Percentiles rank a stretch among this genome's conserved stretches.
phyloP scores from a whole-genome alignment of 129 eudicot genomes.

The Sambucus nigra region DNA sequence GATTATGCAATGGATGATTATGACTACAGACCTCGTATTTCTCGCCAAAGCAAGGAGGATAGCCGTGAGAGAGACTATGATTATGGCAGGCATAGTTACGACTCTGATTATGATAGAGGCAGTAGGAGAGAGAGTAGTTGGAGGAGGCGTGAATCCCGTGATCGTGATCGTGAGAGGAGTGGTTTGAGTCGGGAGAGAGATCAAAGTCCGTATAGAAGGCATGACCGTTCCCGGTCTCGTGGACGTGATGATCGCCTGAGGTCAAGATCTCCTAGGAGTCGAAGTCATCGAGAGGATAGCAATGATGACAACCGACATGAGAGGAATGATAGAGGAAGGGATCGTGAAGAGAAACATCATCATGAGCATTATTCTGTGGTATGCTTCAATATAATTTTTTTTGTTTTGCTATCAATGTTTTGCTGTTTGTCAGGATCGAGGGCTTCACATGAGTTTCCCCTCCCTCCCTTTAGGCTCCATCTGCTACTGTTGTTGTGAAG shows the following conservation, averaged over 20 bases:
- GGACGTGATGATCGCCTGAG: conserved; percentile 63
- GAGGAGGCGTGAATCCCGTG: conserved; percentile 78
- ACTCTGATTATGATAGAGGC: conserved; percentile 87
- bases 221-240: conserved; percentile 68
- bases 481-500: conserved; percentile 94
- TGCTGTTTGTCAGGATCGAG: neutral
- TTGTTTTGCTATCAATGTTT: neutral
- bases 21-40: conserved; percentile 53
- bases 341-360: conserved; percentile 59
- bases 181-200: conserved; percentile 69
- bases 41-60: conserved; percentile 53
- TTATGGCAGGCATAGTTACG: conserved; percentile 66
- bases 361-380: conserved; percentile 71
- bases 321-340: conserved; percentile 64
- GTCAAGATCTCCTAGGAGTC: conserved; percentile 88
- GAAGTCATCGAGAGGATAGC: conserved; percentile 90
- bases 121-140: conserved; percentile 76
- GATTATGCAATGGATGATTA: conserved; percentile 78
- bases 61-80: conserved; percentile 93
- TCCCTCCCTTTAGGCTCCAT: conserved; percentile 56
- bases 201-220: conserved; percentile 56
- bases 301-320: conserved; percentile 72
- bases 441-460: conserved; percentile 10
- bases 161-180: conserved; percentile 66
- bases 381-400: conserved; percentile 9